Evolutionary conservation across 345 rosid species (phyloP).

Genomic region (Boechera divaricarpa): DNA sequence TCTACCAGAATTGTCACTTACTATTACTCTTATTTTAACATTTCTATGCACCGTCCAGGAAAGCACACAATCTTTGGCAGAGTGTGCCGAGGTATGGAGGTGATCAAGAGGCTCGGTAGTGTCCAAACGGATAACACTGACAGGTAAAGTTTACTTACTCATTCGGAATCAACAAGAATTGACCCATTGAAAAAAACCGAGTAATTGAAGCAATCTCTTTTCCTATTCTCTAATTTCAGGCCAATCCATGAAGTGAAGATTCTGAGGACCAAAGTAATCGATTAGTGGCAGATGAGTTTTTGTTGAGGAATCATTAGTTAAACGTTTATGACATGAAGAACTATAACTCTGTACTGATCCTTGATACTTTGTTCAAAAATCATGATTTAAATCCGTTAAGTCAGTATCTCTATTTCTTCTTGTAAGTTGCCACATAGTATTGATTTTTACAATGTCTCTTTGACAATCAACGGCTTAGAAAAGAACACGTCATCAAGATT

Average conservation of each 20-base stretch:
- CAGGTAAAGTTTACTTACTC: slow-evolving; percentile 53
- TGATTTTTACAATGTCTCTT: neutral
- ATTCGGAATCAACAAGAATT: neutral
- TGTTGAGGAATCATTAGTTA: neutral
- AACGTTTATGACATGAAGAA: slow-evolving; percentile 19
- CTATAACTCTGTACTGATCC: slow-evolving; percentile 13
- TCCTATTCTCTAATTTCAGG: slow-evolving; percentile 47
- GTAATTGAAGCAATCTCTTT: neutral
- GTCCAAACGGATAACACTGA: slow-evolving; percentile 95
- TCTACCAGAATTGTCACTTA: neutral
- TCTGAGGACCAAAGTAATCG: slow-evolving; percentile 75
- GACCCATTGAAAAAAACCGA: neutral
- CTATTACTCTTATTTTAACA: neutral
- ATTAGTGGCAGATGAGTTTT: slow-evolving; percentile 41
- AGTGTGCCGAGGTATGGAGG: slow-evolving; percentile 90
- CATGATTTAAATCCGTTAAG: neutral
- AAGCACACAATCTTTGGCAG: slow-evolving; percentile 97
- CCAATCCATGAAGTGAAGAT: slow-evolving; percentile 99
- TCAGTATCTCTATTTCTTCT: neutral
- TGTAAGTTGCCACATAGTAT: neutral
- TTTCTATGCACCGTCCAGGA: slow-evolving; percentile 51
- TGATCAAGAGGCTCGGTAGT: slow-evolving; percentile 93
- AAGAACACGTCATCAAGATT: slow-evolving; percentile 29
- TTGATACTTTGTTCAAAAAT: slow-evolving; percentile 11
- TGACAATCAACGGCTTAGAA: slow-evolving; percentile 19